Percentiles rank a stretch among this genome's conserved stretches.
phyloP scores from a whole-genome alignment of 140 eudicot species.

The Ambrosia hybrid region DNA sequence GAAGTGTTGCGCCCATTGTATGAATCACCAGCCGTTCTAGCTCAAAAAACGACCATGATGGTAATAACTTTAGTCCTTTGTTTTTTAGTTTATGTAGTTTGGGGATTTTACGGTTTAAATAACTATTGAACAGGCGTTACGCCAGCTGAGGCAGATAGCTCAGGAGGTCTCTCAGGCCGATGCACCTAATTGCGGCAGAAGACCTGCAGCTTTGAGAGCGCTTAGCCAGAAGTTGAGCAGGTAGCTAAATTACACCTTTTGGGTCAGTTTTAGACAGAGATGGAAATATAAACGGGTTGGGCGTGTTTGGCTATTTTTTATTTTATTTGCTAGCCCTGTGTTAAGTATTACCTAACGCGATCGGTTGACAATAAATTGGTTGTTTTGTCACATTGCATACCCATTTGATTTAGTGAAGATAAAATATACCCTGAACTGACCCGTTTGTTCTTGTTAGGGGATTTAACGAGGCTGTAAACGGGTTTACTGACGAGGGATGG shows the following conservation, averaged over 20 bases:
- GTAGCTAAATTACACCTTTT: constrained; percentile 25
- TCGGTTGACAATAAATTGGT: not conserved
- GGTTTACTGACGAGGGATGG: constrained; percentile 93
- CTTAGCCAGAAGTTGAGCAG: constrained; percentile 82
- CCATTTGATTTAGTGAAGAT: not conserved
- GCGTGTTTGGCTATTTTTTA: not conserved
- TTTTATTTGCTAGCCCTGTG: not conserved
- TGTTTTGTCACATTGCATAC: not conserved
- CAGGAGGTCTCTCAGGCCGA: constrained; percentile 72
- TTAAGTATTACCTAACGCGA: not conserved
- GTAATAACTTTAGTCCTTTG: constrained; percentile 29
- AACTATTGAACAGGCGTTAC: constrained; percentile 57
- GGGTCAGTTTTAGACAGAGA: not conserved
- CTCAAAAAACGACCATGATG: constrained; percentile 87
- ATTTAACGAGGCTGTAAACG: constrained; percentile 78
- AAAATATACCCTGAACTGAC: not conserved
- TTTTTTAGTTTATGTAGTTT: not conserved
- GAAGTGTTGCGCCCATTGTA: constrained; percentile 88
- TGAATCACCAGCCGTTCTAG: constrained; percentile 75
- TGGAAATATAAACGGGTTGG: not conserved
- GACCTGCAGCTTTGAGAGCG: constrained; percentile 87
- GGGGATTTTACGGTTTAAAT: not conserved
- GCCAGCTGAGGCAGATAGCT: constrained; percentile 82
- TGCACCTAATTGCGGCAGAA: constrained; percentile 67
- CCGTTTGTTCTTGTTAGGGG: constrained; percentile 43